phyloP scores from a whole-genome alignment of 768 basidiomycete species.

The Asterophora parasitica region DNA sequence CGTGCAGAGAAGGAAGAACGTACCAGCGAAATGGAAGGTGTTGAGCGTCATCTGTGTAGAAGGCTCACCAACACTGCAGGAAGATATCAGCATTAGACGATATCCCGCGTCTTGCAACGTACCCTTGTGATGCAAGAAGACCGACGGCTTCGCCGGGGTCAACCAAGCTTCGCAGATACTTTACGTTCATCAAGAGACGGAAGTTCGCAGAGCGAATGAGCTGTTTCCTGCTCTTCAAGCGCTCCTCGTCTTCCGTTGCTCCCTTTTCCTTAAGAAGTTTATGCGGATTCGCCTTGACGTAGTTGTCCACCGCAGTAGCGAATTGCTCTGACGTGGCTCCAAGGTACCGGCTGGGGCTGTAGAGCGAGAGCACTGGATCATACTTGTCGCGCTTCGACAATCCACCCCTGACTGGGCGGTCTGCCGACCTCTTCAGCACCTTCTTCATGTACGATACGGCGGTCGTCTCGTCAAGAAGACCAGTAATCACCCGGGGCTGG shows the following conservation, averaged over 20 bases:
- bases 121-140: constrained; percentile 95
- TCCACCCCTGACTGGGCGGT: constrained; percentile 34
- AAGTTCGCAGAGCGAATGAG: constrained; percentile 57
- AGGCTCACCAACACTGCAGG: constrained; percentile 88
- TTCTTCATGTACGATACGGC: constrained; percentile 86
- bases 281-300: constrained; percentile 71
- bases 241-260: constrained; percentile 26
- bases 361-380: constrained; percentile 69
- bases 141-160: constrained; percentile 99
- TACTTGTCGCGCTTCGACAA: constrained; percentile 54
- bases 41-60: constrained; percentile 99
- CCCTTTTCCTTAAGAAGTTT: constrained; percentile 36
- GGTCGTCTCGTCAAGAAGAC: constrained; percentile 57
- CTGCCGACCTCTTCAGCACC: constrained; percentile 67
- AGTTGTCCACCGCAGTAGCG: constrained; percentile 73
- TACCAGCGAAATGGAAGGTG: constrained; percentile 98
- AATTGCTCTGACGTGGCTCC: constrained; percentile 93
- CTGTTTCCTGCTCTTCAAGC: constrained; percentile 34
- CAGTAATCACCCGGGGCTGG: constrained; percentile 52
- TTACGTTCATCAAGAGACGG: constrained; percentile 79
- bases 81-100: background rate
- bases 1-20: constrained; percentile 16
- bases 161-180: constrained; percentile 89
- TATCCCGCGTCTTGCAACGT: constrained; percentile 19
- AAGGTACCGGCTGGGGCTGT: constrained; percentile 72